Evolutionary conservation across 2,329 filamentous ascomycete species (phyloP).

Genomic region (Cercospora nicotianae): DNA sequence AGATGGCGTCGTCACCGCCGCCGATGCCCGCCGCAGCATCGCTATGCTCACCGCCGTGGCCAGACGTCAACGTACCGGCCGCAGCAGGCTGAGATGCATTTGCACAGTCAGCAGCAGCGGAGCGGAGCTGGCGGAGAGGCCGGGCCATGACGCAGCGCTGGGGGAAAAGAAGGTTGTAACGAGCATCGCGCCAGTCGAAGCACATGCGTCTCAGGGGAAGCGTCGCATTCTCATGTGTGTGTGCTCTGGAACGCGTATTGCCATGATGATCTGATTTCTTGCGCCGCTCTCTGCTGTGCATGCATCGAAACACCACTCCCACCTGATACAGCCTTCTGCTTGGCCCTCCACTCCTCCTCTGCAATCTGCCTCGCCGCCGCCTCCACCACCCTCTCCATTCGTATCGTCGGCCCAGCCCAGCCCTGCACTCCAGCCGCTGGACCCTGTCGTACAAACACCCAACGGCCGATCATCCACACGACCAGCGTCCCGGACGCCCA

Average conservation of each 20-base stretch:
- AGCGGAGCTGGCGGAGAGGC: not conserved
- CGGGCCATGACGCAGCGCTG: not conserved
- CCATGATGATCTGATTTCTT: not conserved
- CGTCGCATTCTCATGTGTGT: not conserved
- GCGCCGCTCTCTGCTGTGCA: not conserved
- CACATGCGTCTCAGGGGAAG: not conserved
- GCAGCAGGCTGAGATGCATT: not conserved
- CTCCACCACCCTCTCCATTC: not conserved
- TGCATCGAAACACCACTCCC: not conserved
- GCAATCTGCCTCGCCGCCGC: not conserved
- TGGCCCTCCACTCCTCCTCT: not conserved
- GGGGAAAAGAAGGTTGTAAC: not conserved
- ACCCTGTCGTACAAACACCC: not conserved
- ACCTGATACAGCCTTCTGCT: not conserved
- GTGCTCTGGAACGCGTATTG: not conserved
- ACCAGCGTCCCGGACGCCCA: not conserved
- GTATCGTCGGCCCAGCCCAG: not conserved
- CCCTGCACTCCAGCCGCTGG: conserved; percentile 3
- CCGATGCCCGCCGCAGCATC: not conserved
- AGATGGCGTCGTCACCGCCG: not conserved
- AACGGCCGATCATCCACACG: conserved; percentile 9
- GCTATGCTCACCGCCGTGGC: not conserved
- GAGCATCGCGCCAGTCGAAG: not conserved
- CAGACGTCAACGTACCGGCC: not conserved
- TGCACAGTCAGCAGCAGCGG: not conserved